Conservation (phyloP, 2,329 filamentous ascomycete species). For the Fusarium nematophilum region DNA sequence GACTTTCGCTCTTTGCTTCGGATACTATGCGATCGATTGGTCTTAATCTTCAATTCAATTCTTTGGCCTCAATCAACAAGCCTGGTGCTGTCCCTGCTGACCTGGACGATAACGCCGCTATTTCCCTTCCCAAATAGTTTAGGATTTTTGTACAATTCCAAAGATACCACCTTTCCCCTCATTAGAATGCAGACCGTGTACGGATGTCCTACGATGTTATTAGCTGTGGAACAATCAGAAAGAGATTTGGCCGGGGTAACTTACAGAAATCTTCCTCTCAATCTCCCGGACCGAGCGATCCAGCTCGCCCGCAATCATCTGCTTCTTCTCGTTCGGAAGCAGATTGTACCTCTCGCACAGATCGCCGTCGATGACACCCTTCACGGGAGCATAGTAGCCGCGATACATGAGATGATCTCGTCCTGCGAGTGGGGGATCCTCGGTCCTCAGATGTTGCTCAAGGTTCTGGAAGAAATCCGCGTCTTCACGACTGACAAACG, state of each 20-base stretch:
- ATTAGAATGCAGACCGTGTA: conserved; percentile 69
- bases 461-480: conserved; percentile 97
- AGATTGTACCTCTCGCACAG: conserved; percentile 91
- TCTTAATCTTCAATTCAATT: too few relatives aligned
- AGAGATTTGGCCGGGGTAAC: conserved; percentile 35
- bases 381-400: conserved; percentile 95
- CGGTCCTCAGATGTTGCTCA: conserved; percentile 86
- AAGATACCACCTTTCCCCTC: conserved; percentile 33
- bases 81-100: too few relatives aligned
- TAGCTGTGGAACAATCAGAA: conserved; percentile 27
- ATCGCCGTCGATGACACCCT: conserved; percentile 97
- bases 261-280: conserved; percentile 89
- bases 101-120: conserved; percentile 46
- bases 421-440: conserved; percentile 89
- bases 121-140: conserved; percentile 37
- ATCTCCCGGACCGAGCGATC: conserved; percentile 93
- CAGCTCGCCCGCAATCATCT: conserved; percentile 92
- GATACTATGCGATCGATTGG: too few relatives aligned
- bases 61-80: too few relatives aligned
- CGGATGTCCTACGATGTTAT: conserved; percentile 62
- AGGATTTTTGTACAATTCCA: conserved; percentile 45
- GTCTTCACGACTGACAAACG: conserved; percentile 91
- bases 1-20: too few relatives aligned
- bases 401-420: conserved; percentile 96
- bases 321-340: conserved; percentile 88